Conservation (phyloP, 352 stramenopile species). For the Discostella stelligera region DNA sequence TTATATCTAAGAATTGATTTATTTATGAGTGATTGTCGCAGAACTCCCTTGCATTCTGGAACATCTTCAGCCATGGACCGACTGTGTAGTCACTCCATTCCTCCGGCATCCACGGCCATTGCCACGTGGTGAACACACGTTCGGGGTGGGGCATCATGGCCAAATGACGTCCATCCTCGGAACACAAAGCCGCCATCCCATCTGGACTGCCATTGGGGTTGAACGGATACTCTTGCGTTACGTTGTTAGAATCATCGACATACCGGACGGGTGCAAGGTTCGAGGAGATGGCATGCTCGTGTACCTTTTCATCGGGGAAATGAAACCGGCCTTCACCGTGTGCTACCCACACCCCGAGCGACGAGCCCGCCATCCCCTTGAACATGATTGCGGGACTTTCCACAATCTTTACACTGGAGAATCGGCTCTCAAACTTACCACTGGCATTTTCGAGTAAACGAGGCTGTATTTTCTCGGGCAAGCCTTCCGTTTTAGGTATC, state of each 20-base stretch:
- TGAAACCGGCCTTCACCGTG: slow-evolving; percentile 92
- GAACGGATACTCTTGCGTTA: slow-evolving; percentile 97
- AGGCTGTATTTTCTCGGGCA: slow-evolving; percentile 85
- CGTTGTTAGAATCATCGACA: slow-evolving; percentile 92
- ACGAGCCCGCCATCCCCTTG: slow-evolving; percentile 96
- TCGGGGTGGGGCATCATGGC: slow-evolving; percentile 99
- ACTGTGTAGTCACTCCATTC: slow-evolving; percentile 85
- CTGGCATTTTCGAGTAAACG: slow-evolving; percentile 98
- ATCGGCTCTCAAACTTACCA: slow-evolving; percentile 95
- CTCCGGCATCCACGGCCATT: slow-evolving; percentile 93
- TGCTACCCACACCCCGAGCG: slow-evolving; percentile 97
- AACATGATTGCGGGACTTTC: slow-evolving; percentile 95
- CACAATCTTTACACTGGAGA: slow-evolving; percentile 94
- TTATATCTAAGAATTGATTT: neutral
- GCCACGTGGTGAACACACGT: slow-evolving; percentile 95
- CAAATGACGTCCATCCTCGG: slow-evolving; percentile 94
- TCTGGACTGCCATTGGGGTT: slow-evolving; percentile 98
- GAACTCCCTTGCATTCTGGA: slow-evolving; percentile 97
- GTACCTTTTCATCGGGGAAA: slow-evolving; percentile 91
- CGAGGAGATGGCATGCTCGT: slow-evolving; percentile 87
- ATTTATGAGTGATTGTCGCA: slow-evolving; percentile 82
- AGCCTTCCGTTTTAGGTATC: slow-evolving; percentile 85
- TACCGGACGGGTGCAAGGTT: slow-evolving; percentile 95
- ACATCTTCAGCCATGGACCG: slow-evolving; percentile 96
- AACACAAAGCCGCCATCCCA: slow-evolving; percentile 96